Conservation (phyloP, 2,329 filamentous ascomycete species). For the Microcyclosporella mali region DNA sequence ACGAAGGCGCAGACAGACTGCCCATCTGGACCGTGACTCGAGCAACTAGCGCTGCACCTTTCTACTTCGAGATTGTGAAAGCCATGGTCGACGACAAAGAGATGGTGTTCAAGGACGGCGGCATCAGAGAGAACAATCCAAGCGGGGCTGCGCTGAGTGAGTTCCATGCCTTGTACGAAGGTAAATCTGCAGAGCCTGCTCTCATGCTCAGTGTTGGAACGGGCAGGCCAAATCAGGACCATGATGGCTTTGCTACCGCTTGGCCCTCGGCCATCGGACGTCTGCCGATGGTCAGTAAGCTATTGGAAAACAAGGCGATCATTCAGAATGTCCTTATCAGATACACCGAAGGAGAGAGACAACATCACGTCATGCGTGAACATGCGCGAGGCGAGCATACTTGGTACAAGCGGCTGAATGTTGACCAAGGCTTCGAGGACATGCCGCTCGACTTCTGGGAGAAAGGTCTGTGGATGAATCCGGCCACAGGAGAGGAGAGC, state of each 20-base stretch:
- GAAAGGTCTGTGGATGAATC: conserved; percentile 33
- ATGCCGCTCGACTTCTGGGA: conserved; percentile 45
- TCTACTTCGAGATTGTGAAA: conserved; percentile 47
- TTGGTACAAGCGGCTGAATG: conserved; percentile 48
- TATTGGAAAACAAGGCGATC: conserved; percentile 45
- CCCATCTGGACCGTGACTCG: conserved; percentile 49
- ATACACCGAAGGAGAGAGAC: conserved; percentile 46
- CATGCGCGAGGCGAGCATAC: conserved; percentile 44
- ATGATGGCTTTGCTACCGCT: conserved; percentile 42
- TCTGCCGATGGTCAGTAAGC: conserved; percentile 37
- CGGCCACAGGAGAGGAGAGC: conserved; percentile 10
- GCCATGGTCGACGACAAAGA: conserved; percentile 38
- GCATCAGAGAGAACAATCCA: conserved; percentile 48
- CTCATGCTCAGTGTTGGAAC: conserved; percentile 44
- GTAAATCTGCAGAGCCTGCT: conserved; percentile 36
- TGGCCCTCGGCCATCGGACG: conserved; percentile 43
- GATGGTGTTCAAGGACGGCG: conserved; percentile 45
- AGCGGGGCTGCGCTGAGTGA: conserved; percentile 43
- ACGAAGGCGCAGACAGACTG: conserved; percentile 40
- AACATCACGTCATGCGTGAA: conserved; percentile 43
- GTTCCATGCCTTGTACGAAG: conserved; percentile 42
- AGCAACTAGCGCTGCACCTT: conserved; percentile 49
- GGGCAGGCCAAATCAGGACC: conserved; percentile 37
- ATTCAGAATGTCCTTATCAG: conserved; percentile 47
- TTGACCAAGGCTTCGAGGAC: conserved; percentile 40